Conservation (phyloP, 768 basidiomycete species). For the Leccinum obscurum region DNA sequence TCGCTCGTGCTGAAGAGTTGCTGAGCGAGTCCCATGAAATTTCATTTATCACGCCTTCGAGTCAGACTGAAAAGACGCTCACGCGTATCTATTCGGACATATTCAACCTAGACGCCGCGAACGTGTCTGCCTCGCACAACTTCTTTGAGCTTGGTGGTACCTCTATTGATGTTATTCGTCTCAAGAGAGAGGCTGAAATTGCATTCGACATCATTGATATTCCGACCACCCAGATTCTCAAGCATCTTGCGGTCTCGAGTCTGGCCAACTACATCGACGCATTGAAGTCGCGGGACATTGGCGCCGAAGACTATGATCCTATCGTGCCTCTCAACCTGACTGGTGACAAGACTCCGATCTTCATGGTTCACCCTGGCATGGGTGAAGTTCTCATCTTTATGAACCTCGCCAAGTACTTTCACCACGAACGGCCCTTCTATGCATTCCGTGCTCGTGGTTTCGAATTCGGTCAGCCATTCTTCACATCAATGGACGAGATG, state of each 20-base stretch:
- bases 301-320: slow-evolving; percentile 1
- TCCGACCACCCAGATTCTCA: not conserved
- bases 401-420: not conserved
- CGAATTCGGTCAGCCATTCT: not conserved
- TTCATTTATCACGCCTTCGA: not conserved
- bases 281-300: not conserved
- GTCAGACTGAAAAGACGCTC: not conserved
- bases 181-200: not conserved
- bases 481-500: not conserved
- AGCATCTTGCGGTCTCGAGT: not conserved
- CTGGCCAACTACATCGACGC: not conserved
- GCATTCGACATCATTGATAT: not conserved
- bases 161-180: not conserved
- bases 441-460: not conserved
- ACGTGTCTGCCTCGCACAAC: not conserved
- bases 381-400: not conserved
- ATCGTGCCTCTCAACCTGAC: slow-evolving; percentile 4
- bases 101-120: not conserved
- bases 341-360: slow-evolving; percentile 1
- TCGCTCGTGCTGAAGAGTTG: not conserved
- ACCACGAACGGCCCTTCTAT: not conserved
- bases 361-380: not conserved
- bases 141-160: slow-evolving; percentile 1
- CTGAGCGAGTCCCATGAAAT: not conserved
- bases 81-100: not conserved